A percentile compares a stretch with the other conserved stretches of the same genome.
Conservation (phyloP, 2,329 filamentous ascomycete species). For the Botrytis cinerea region DNA sequence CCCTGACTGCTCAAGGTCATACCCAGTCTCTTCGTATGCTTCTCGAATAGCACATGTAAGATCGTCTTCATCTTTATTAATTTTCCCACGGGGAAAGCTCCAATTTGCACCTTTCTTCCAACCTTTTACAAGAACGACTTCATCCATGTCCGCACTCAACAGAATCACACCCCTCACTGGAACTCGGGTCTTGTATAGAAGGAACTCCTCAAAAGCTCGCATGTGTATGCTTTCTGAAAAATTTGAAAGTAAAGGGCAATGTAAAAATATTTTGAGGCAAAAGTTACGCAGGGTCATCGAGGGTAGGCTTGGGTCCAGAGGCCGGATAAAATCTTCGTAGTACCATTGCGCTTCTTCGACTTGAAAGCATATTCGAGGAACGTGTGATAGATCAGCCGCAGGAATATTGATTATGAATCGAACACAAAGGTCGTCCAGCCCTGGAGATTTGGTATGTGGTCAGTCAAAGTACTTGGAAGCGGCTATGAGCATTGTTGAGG, state of each 20-base stretch:
- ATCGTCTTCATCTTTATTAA: slow-evolving; percentile 95
- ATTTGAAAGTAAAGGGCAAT: slow-evolving; percentile 83
- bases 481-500: background rate
- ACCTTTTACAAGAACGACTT: slow-evolving; percentile 88
- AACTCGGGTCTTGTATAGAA: slow-evolving; percentile 91
- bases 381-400: slow-evolving; percentile 82
- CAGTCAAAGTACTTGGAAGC: slow-evolving; percentile 27
- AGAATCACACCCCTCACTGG: slow-evolving; percentile 93
- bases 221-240: slow-evolving; percentile 78
- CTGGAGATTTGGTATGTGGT: slow-evolving; percentile 47
- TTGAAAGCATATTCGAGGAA: slow-evolving; percentile 96
- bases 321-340: slow-evolving; percentile 98
- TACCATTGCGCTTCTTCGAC: slow-evolving; percentile 99
- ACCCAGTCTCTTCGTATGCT: slow-evolving; percentile 94
- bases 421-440: slow-evolving; percentile 96
- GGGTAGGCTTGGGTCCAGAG: slow-evolving; percentile 79
- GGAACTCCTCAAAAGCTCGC: slow-evolving; percentile 85
- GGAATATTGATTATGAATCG: slow-evolving; percentile 98
- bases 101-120: slow-evolving; percentile 97
- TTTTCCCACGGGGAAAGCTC: slow-evolving; percentile 97
- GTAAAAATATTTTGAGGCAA: slow-evolving; percentile 86
- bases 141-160: slow-evolving; percentile 92
- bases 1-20: slow-evolving; percentile 74
- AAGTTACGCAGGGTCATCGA: slow-evolving; percentile 84
- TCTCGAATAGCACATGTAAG: slow-evolving; percentile 91